Percentiles rank a stretch among this genome's conserved stretches.
These are phyloP conservation scores for Epichloe brachyelytri DNA, from an alignment of 2,329 filamentous ascomycete genomes.

Conservation along the genomic window DNA sequence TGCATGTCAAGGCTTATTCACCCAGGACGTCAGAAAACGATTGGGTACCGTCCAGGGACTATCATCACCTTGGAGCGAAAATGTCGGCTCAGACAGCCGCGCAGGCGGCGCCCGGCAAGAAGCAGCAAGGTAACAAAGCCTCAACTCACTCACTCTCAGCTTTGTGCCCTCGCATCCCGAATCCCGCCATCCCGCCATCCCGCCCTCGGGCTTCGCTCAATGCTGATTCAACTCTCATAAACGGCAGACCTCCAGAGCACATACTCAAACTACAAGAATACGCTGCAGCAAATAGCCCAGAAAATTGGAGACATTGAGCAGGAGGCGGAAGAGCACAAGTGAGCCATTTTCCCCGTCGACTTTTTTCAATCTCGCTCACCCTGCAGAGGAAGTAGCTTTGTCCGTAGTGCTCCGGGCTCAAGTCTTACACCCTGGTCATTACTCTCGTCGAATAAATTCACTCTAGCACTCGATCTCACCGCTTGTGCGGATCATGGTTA, in stretches of 20 bases:
- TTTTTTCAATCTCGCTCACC: neutral
- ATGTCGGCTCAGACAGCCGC: slow-evolving; percentile 4
- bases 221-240: neutral
- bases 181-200: neutral
- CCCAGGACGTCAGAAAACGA: neutral
- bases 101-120: slow-evolving; percentile 45
- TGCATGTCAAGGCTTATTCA: neutral
- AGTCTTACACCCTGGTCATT: neutral
- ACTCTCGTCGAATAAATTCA: neutral
- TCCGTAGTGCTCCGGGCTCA: neutral
- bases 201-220: neutral
- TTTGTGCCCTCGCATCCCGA: too few species aligned
- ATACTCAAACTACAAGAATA: slow-evolving; percentile 66
- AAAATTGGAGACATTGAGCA: slow-evolving; percentile 98
- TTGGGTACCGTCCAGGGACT: too few species aligned
- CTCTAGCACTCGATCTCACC: slow-evolving; percentile 20
- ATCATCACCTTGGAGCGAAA: slow-evolving; percentile 3
- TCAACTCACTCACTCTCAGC: too few species aligned
- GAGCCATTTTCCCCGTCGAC: neutral
- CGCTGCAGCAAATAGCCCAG: slow-evolving; percentile 80
- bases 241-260: slow-evolving; percentile 61
- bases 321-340: slow-evolving; percentile 98
- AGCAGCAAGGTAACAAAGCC: slow-evolving; percentile 52
- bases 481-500: slow-evolving; percentile 12
- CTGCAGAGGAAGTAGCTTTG: neutral